Percentiles rank a stretch among this genome's conserved stretches.
Conservation (phyloP, 164 flowering plant genomes). For the Amborella trichopoda region DNA sequence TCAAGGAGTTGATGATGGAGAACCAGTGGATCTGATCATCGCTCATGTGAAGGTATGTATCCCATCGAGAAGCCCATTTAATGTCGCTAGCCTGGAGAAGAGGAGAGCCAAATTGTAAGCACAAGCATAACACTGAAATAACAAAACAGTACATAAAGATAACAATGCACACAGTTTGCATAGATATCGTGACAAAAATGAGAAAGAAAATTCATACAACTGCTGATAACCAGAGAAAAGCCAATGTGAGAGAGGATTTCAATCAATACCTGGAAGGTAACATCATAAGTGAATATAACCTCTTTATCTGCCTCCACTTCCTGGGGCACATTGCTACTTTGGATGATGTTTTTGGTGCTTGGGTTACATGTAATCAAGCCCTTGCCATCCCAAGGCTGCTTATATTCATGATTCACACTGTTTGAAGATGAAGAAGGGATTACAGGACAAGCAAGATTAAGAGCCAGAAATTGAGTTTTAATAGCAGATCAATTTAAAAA, state of each 20-base stretch:
- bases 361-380: constrained; percentile 70
- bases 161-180: background rate
- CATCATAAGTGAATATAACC: constrained; percentile 34
- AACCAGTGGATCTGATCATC: constrained; percentile 39
- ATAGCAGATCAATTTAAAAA: no score
- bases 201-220: background rate
- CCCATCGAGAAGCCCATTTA: constrained; percentile 53
- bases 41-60: constrained; percentile 30
- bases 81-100: constrained; percentile 29
- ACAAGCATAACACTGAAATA: background rate
- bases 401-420: constrained; percentile 86
- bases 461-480: no score
- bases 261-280: constrained; percentile 28
- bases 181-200: no score
- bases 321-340: constrained; percentile 55
- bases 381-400: constrained; percentile 75
- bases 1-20: constrained; percentile 35
- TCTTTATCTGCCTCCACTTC: constrained; percentile 72
- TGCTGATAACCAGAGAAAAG: background rate
- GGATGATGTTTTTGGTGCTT: constrained; percentile 53
- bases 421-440: constrained; percentile 6
- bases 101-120: no score
- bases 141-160: background rate
- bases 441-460: no score
- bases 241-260: background rate